phyloP scores from a whole-genome alignment of 2,329 filamentous ascomycete species.

The Penicillium psychrosexuale region DNA sequence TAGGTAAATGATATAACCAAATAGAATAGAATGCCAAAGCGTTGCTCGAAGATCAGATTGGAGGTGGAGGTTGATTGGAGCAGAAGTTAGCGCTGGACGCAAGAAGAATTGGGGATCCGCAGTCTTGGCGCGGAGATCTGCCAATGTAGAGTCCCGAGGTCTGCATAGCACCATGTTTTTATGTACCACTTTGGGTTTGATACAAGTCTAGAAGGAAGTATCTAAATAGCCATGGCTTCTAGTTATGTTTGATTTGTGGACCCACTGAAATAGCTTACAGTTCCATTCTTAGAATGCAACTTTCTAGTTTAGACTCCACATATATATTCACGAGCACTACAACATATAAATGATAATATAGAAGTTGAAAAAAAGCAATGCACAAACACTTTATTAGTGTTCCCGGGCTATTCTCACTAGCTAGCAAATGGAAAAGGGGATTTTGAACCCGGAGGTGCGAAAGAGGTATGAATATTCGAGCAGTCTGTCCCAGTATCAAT shows the following conservation, averaged over 20 bases:
- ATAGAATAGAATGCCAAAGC: background rate
- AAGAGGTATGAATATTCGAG: too few species aligned
- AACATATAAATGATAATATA: background rate
- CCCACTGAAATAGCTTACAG: background rate
- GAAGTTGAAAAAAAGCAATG: background rate
- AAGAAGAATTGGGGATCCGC: slow-evolving; percentile 23
- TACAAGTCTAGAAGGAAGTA: background rate
- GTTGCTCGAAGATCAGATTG: slow-evolving; percentile 4
- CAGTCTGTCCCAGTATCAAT: too few species aligned
- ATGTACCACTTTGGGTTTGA: background rate
- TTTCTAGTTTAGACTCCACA: background rate
- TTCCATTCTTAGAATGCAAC: background rate
- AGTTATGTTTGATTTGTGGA: background rate
- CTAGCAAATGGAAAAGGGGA: too few species aligned
- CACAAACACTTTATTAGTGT: too few species aligned
- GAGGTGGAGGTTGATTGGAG: slow-evolving; percentile 22
- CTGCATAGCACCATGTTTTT: background rate
- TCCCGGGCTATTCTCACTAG: too few species aligned
- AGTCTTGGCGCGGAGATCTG: slow-evolving; percentile 28
- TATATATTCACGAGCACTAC: background rate
- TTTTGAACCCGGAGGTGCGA: too few species aligned
- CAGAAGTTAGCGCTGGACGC: slow-evolving; percentile 13
- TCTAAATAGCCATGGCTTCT: background rate
- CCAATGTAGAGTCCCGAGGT: slow-evolving; percentile 43
- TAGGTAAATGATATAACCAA: too few species aligned